A percentile compares a stretch with the other conserved stretches of the same genome.
Evolutionary conservation across 805 yeast species (phyloP).

Genomic region (Novakomyces olei): DNA sequence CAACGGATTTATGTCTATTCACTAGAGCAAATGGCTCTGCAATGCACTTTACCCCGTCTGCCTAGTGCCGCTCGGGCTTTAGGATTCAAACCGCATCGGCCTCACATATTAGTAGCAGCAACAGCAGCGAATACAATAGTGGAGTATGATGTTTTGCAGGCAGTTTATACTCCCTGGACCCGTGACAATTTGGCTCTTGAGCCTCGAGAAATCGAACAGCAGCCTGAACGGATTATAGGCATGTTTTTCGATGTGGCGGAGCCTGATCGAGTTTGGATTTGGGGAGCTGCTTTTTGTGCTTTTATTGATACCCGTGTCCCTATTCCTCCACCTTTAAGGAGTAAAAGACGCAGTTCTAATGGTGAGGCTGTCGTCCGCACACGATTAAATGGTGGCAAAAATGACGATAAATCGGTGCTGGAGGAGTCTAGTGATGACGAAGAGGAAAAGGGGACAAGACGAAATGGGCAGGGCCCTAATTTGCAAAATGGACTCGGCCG

Average conservation of each 20-base stretch:
- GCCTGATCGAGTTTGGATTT: slow-evolving; percentile 45
- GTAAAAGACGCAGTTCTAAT: no score
- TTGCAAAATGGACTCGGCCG: no score
- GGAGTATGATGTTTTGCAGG: slow-evolving; percentile 33
- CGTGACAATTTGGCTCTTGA: slow-evolving; percentile 48
- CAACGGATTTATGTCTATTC: no score
- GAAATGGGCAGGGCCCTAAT: no score
- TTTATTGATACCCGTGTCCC: slow-evolving; percentile 57
- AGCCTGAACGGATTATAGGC: slow-evolving; percentile 53
- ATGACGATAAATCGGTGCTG: no score
- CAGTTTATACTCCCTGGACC: slow-evolving; percentile 48
- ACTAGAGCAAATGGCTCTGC: no score
- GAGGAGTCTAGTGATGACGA: slow-evolving; percentile 5
- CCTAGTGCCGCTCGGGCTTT: slow-evolving; percentile 39
- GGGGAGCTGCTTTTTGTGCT: slow-evolving; percentile 65
- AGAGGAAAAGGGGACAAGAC: not conserved
- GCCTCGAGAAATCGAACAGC: slow-evolving; percentile 37
- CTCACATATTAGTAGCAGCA: slow-evolving; percentile 19
- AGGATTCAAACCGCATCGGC: slow-evolving; percentile 31
- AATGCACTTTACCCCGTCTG: slow-evolving; percentile 42
- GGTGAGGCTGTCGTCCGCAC: no score
- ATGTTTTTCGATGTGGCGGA: slow-evolving; percentile 29
- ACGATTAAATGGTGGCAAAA: no score
- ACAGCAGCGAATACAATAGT: slow-evolving; percentile 54
- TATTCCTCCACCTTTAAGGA: no score